Conservation (phyloP, 1,284 basidiomycete genomes). For the Cryptococcus sp. region DNA sequence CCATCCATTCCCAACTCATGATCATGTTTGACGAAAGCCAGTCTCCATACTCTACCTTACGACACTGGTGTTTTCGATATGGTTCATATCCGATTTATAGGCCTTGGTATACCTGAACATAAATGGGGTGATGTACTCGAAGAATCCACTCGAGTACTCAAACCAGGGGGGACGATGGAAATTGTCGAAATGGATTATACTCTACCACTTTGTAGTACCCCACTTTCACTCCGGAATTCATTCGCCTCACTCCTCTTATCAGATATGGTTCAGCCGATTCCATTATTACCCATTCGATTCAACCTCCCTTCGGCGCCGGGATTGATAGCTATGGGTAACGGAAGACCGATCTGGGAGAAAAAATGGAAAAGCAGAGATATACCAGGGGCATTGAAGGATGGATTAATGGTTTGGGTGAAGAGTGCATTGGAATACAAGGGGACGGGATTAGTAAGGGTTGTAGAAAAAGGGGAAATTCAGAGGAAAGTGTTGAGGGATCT, state of each 20-base stretch:
- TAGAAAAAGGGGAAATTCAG: neutral
- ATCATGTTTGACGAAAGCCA: conserved; percentile 9
- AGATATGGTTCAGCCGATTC: conserved; percentile 33
- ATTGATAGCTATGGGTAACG: neutral
- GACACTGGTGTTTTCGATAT: conserved; percentile 44
- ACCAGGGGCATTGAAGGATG: conserved; percentile 25
- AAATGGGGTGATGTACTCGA: conserved; percentile 41
- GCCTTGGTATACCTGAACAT: conserved; percentile 42
- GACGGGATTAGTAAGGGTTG: conserved; percentile 13
- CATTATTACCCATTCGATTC: conserved; percentile 30
- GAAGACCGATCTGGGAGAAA: conserved; percentile 13
- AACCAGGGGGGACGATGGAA: conserved; percentile 43
- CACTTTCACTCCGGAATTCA: conserved; percentile 22
- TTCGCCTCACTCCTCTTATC: conserved; percentile 34
- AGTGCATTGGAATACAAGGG: conserved; percentile 34
- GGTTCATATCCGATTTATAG: conserved; percentile 44
- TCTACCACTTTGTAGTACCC: conserved; percentile 18
- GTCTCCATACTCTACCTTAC: conserved; percentile 40
- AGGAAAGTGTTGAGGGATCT: neutral
- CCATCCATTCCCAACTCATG: neutral
- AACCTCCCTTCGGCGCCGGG: conserved; percentile 19
- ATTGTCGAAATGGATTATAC: conserved; percentile 42
- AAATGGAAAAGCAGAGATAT: conserved; percentile 8
- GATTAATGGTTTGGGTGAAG: conserved; percentile 25
- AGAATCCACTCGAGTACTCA: conserved; percentile 42